These are phyloP conservation scores for Aleurites moluccanus DNA, from an alignment of 441 rosid species.

Conservation along the genomic window DNA sequence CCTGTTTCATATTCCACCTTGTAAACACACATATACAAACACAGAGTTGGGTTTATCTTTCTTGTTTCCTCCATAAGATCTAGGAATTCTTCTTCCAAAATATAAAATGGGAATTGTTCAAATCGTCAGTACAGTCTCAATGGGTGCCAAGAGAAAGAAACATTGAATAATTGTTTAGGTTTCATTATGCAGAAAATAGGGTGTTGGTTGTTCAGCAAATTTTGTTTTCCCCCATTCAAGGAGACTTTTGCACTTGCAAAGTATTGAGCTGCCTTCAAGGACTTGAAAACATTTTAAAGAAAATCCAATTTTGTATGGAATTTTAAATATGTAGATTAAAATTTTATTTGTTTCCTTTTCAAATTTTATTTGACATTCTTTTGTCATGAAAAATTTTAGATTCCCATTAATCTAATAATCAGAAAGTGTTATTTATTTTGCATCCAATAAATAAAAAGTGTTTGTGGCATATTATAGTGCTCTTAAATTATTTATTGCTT, in stretches of 20 bases:
- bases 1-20: not conserved
- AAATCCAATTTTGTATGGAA: not conserved
- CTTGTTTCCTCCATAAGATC: not conserved
- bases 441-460: slow-evolving; percentile 6
- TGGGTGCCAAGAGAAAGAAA: not conserved
- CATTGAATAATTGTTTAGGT: not conserved
- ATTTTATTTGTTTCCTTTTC: not conserved
- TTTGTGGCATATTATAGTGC: not conserved
- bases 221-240: not conserved
- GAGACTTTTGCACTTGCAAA: not conserved
- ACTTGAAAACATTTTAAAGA: not conserved
- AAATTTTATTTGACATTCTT: not conserved
- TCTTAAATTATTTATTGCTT: slow-evolving; percentile 1
- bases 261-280: not conserved
- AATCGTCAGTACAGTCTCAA: not conserved
- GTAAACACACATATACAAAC: not conserved
- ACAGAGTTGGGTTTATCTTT: not conserved
- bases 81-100: not conserved
- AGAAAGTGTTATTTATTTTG: not conserved
- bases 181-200: not conserved
- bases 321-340: slow-evolving; percentile 8
- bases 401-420: slow-evolving; percentile 10
- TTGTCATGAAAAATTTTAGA: slow-evolving; percentile 4
- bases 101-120: not conserved
- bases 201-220: not conserved